A percentile compares a stretch with the other conserved stretches of the same genome.
Evolutionary conservation across 2,329 filamentous ascomycete genomes (phyloP).

Genomic region (Microdochium nivale): DNA sequence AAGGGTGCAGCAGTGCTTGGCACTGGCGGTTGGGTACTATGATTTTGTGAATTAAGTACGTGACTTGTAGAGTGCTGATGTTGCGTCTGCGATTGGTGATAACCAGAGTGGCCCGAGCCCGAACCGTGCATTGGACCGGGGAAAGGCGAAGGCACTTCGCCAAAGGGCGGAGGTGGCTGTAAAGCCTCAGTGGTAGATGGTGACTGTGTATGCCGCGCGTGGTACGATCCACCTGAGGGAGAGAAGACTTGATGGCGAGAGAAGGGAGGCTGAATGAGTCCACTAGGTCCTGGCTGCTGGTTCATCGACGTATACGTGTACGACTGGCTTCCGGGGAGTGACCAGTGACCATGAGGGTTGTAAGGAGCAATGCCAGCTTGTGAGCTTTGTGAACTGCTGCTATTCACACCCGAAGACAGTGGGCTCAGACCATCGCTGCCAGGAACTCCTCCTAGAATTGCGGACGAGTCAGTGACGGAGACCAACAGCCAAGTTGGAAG

Average conservation of each 20-base stretch:
- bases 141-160: constrained; percentile 58
- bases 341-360: constrained; percentile 50
- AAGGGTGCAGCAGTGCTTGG: constrained; percentile 48
- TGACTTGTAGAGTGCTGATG: constrained; percentile 22
- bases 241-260: constrained; percentile 19
- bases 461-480: constrained; percentile 5
- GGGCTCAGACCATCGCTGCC: constrained; percentile 52
- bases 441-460: constrained; percentile 32
- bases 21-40: constrained; percentile 35
- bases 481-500: neutral
- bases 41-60: constrained; percentile 39
- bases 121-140: constrained; percentile 50
- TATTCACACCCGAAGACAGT: constrained; percentile 52
- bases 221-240: constrained; percentile 27
- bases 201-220: constrained; percentile 45
- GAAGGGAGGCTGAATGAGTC: constrained; percentile 34
- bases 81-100: constrained; percentile 15
- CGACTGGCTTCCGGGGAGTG: constrained; percentile 38
- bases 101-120: constrained; percentile 25
- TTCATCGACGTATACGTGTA: constrained; percentile 51
- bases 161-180: constrained; percentile 53
- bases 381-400: constrained; percentile 48
- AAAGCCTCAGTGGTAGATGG: constrained; percentile 53
- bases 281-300: constrained; percentile 36
- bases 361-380: constrained; percentile 45